These are phyloP conservation scores for Chenopodium suecicum DNA, from an alignment of 148 eudicot species.

Conservation along the genomic window DNA sequence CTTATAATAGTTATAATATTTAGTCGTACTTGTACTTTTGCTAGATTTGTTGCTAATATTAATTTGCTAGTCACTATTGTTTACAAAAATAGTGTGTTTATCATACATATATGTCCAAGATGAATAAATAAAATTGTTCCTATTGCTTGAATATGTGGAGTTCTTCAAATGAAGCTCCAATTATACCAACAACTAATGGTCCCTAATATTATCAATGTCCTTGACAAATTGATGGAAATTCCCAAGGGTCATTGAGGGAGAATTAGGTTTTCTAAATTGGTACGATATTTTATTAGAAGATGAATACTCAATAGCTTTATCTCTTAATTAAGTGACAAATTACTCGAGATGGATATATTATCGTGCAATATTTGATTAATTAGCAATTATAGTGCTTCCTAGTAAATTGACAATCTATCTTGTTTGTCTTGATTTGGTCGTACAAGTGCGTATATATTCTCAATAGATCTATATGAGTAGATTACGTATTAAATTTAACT, in stretches of 20 bases:
- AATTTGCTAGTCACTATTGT: constrained; percentile 27
- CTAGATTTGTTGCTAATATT: constrained; percentile 26
- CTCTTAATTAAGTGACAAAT: too few relatives aligned
- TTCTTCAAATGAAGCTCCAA: constrained; percentile 6
- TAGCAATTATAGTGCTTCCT: too few relatives aligned
- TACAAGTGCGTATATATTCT: too few relatives aligned
- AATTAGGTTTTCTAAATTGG: neutral
- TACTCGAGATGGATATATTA: too few relatives aligned
- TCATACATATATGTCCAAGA: constrained; percentile 1
- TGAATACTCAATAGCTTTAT: too few relatives aligned
- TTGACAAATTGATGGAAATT: constrained; percentile 8
- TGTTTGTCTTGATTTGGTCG: too few relatives aligned
- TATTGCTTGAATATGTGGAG: constrained; percentile 5
- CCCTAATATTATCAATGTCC: constrained; percentile 11
- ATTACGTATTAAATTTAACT: too few relatives aligned
- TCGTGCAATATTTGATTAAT: too few relatives aligned
- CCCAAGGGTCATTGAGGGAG: neutral
- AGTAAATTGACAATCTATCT: too few relatives aligned
- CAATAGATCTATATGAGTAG: too few relatives aligned
- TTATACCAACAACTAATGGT: constrained; percentile 18
- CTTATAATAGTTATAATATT: neutral
- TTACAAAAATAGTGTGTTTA: neutral
- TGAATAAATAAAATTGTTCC: constrained; percentile 3
- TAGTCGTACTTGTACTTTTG: neutral
- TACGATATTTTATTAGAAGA: neutral